These are phyloP conservation scores for Coemansia reversa DNA, from an alignment of 192 early-diverging fungal species.

Conservation along the genomic window DNA sequence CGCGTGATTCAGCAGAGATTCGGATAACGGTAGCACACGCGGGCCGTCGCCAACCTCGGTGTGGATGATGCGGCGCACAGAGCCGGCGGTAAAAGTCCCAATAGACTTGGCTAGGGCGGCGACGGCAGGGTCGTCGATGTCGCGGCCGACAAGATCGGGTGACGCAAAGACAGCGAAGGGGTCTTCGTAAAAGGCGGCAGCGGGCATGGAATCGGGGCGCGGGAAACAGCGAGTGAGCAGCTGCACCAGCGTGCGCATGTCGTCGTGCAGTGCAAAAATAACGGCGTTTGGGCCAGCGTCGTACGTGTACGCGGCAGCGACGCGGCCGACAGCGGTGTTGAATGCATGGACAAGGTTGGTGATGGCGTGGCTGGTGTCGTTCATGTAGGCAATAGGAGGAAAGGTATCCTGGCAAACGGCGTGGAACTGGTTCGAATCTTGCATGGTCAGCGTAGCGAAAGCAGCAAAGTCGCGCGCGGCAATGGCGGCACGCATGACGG, in stretches of 20 bases:
- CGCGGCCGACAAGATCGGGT: conserved; percentile 54
- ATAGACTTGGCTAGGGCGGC: conserved; percentile 29
- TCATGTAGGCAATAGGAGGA: conserved; percentile 98
- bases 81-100: conserved; percentile 60
- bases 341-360: conserved; percentile 82
- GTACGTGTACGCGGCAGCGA: conserved; percentile 94
- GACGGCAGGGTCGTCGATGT: conserved; percentile 15
- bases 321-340: conserved; percentile 60
- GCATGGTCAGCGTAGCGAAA: conserved; percentile 97
- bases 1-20: conserved; percentile 40
- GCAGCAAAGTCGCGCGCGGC: conserved; percentile 74
- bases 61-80: conserved; percentile 85
- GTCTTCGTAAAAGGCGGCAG: conserved; percentile 59
- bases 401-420: conserved; percentile 97
- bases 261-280: conserved; percentile 79
- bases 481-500: conserved; percentile 86
- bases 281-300: conserved; percentile 99
- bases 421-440: conserved; percentile 99
- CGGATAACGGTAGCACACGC: conserved; percentile 56
- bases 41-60: conserved; percentile 92
- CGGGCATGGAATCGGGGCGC: conserved; percentile 27
- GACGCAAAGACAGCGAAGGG: conserved; percentile 57
- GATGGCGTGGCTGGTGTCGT: conserved; percentile 89
- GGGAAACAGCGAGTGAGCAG: conserved; percentile 88
- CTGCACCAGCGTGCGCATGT: conserved; percentile 83